Conservation (phyloP, 1,284 basidiomycete species). For the Inonotus obliquus region DNA sequence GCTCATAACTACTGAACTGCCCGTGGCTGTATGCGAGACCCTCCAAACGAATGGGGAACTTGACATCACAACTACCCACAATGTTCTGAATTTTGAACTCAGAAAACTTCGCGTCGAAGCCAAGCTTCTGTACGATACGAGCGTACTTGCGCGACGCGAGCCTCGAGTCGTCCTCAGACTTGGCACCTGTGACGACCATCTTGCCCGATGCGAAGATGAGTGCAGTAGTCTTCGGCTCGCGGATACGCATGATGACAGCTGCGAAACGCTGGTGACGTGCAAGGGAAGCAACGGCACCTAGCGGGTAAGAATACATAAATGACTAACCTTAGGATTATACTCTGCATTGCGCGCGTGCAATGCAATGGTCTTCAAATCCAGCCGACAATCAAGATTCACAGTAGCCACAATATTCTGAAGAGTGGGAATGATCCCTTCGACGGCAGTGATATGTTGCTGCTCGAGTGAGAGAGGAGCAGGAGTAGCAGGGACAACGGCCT, state of each 20-base stretch:
- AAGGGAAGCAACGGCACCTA: constrained; percentile 22
- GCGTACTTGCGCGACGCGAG: constrained; percentile 98
- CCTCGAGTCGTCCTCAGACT: constrained; percentile 97
- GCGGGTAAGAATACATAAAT: constrained; percentile 32
- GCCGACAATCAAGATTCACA: constrained; percentile 94
- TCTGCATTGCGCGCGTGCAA: constrained; percentile 98
- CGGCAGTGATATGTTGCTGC: constrained; percentile 88
- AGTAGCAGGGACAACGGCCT: constrained; percentile 48
- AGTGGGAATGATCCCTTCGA: constrained; percentile 92
- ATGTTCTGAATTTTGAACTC: constrained; percentile 99
- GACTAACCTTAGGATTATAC: constrained; percentile 99
- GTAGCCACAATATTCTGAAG: constrained; percentile 99
- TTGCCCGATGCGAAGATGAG: constrained; percentile 99
- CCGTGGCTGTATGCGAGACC: constrained; percentile 98
- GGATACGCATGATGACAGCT: constrained; percentile 99
- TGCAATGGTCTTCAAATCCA: constrained; percentile 98
- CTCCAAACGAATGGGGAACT: constrained; percentile 98
- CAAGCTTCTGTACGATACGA: constrained; percentile 98
- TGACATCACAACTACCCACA: constrained; percentile 97
- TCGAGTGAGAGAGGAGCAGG: constrained; percentile 74
- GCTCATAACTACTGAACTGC: constrained; percentile 97
- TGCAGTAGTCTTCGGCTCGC: constrained; percentile 98
- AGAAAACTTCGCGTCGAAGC: constrained; percentile 98
- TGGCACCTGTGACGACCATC: constrained; percentile 99
- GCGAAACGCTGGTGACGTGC: constrained; percentile 94